Percentiles rank a stretch among this genome's conserved stretches.
Conservation (phyloP, 2,329 filamentous ascomycete species). For the Dactylellina cionopaga region DNA sequence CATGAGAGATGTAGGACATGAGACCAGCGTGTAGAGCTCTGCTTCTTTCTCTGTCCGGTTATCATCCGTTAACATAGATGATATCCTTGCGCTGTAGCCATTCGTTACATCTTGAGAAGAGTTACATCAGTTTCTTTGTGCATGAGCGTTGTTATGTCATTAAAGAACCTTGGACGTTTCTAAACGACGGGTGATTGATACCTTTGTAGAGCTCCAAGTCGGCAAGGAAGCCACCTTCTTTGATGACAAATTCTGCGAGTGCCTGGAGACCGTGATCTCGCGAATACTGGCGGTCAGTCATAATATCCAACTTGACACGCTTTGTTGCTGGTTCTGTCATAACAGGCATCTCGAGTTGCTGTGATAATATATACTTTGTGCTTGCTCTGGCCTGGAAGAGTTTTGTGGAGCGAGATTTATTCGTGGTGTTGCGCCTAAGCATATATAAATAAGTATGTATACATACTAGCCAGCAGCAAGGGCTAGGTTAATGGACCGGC, state of each 20-base stretch:
- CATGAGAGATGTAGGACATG: slow-evolving; percentile 33
- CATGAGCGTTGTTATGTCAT: slow-evolving; percentile 10
- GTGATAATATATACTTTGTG: too few species aligned
- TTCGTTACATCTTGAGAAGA: slow-evolving; percentile 20
- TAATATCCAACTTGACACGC: slow-evolving; percentile 9
- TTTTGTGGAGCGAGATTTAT: too few species aligned
- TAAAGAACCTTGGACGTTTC: not conserved
- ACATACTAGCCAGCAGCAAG: too few species aligned
- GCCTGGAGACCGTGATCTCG: slow-evolving; percentile 23
- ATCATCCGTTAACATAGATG: too few species aligned
- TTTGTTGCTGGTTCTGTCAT: slow-evolving; percentile 36
- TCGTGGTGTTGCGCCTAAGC: too few species aligned
- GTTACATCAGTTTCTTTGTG: slow-evolving; percentile 1
- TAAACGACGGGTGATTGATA: not conserved
- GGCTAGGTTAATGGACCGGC: too few species aligned
- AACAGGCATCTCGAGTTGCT: not conserved
- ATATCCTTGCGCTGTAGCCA: slow-evolving; percentile 26
- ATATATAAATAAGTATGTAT: too few species aligned
- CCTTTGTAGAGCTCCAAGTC: slow-evolving; percentile 37
- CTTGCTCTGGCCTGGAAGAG: too few species aligned
- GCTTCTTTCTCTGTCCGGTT: not conserved
- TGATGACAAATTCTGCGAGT: slow-evolving; percentile 42
- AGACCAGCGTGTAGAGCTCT: slow-evolving; percentile 6
- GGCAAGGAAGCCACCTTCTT: slow-evolving; percentile 28
- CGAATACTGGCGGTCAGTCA: slow-evolving; percentile 8